A percentile compares a stretch with the other conserved stretches of the same genome.
Conservation (phyloP, 768 basidiomycete species). For the Pulveroboletus sp. region DNA sequence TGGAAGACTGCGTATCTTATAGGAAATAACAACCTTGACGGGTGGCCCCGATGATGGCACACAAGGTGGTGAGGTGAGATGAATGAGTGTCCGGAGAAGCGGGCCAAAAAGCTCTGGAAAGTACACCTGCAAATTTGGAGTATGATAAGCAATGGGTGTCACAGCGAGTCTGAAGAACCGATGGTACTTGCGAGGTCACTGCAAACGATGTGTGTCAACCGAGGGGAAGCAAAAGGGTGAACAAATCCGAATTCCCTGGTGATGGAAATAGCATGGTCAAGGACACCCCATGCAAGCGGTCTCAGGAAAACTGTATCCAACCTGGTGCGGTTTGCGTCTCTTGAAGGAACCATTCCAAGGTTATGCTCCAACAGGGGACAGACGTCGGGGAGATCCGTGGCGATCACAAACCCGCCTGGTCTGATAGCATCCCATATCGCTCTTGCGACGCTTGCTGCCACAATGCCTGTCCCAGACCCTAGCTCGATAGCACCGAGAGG, state of each 20-base stretch:
- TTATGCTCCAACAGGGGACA: constrained; percentile 45
- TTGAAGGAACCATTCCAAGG: constrained; percentile 11
- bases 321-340: constrained; percentile 14
- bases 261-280: constrained; percentile 38
- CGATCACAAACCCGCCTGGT: constrained; percentile 33
- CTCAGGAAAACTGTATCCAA: constrained; percentile 33
- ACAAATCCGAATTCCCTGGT: constrained; percentile 33
- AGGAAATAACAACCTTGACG: constrained; percentile 57
- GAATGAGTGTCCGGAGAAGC: constrained; percentile 67
- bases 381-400: constrained; percentile 79
- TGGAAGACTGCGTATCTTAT: constrained; percentile 66
- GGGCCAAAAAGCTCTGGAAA: constrained; percentile 79
- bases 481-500: constrained; percentile 57
- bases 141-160: neutral
- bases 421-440: constrained; percentile 27
- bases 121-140: constrained; percentile 56
- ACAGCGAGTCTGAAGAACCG: neutral
- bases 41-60: constrained; percentile 2
- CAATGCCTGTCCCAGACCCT: constrained; percentile 72
- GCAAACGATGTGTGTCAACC: constrained; percentile 66
- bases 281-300: constrained; percentile 70
- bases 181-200: constrained; percentile 69
- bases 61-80: constrained; percentile 58
- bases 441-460: constrained; percentile 45
- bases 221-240: constrained; percentile 5